A percentile compares a stretch with the other conserved stretches of the same genome.
phyloP scores from a whole-genome alignment of 2,329 filamentous ascomycete species.

The Shiraia sp. region DNA sequence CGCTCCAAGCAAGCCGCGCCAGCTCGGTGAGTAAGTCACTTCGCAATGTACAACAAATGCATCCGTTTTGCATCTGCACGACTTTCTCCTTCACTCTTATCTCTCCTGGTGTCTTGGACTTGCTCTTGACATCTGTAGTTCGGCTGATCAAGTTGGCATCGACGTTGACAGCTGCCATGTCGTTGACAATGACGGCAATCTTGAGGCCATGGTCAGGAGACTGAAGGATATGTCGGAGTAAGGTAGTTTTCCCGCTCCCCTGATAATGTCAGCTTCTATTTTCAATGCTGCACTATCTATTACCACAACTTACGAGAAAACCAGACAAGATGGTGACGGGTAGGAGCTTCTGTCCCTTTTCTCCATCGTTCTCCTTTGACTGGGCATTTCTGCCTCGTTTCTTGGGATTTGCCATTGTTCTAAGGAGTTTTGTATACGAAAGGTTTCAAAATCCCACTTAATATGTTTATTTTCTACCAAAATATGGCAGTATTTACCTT shows the following conservation, averaged over 20 bases:
- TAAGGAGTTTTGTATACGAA: not conserved
- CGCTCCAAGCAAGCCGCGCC: slow-evolving; percentile 62
- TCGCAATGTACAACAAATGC: slow-evolving; percentile 75
- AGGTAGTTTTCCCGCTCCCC: slow-evolving; percentile 73
- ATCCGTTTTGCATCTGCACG: slow-evolving; percentile 70
- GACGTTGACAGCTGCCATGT: slow-evolving; percentile 66
- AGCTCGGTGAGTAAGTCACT: slow-evolving; percentile 73
- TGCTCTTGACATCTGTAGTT: slow-evolving; percentile 37
- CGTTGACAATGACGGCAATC: slow-evolving; percentile 75
- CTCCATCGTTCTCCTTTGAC: no score
- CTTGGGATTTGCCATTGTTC: slow-evolving; percentile 24
- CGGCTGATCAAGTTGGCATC: slow-evolving; percentile 65
- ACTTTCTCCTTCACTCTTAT: slow-evolving; percentile 66
- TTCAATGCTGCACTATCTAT: not conserved
- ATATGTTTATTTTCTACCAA: not conserved
- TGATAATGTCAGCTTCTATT: slow-evolving; percentile 31
- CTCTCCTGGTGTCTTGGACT: slow-evolving; percentile 27
- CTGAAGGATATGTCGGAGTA: slow-evolving; percentile 69
- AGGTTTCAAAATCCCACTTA: not conserved
- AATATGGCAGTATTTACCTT: slow-evolving; percentile 1
- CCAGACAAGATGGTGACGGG: slow-evolving; percentile 66
- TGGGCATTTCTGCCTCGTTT: slow-evolving; percentile 14
- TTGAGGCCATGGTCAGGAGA: slow-evolving; percentile 66
- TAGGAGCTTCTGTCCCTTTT: slow-evolving; percentile 42
- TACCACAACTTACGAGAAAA: slow-evolving; percentile 52